A percentile compares a stretch with the other conserved stretches of the same genome.
phyloP scores from a whole-genome alignment of 148 eudicot species.

The Drosera capensis region DNA sequence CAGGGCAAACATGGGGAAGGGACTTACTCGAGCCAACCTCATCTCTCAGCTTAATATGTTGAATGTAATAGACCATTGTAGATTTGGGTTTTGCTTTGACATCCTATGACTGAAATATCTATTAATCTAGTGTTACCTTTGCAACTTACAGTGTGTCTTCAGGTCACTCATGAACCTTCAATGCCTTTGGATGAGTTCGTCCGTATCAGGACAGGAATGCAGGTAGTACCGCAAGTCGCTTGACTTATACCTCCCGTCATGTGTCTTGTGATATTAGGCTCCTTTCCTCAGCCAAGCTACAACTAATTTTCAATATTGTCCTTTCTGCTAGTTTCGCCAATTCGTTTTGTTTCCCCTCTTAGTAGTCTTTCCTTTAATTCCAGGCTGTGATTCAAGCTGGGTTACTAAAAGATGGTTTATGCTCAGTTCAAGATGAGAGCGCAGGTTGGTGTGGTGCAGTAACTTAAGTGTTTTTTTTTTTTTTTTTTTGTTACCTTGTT shows the following conservation, averaged over 20 bases:
- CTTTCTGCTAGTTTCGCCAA: too few relatives aligned
- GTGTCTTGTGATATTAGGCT: not conserved
- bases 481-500: too few relatives aligned
- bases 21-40: constrained; percentile 62
- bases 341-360: too few relatives aligned
- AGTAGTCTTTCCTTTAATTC: constrained; percentile 9
- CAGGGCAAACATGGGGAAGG: constrained; percentile 76
- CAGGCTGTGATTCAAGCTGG: constrained; percentile 77
- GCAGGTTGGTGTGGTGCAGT: constrained; percentile 82
- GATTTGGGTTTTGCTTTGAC: too few relatives aligned
- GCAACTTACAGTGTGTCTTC: too few relatives aligned
- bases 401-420: constrained; percentile 68
- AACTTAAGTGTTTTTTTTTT: too few relatives aligned
- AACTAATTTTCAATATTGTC: too few relatives aligned
- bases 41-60: constrained; percentile 33
- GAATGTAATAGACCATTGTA: constrained; percentile 30
- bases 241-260: not conserved
- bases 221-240: constrained; percentile 27
- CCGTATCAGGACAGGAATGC: constrained; percentile 72
- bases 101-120: too few relatives aligned
- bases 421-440: constrained; percentile 96
- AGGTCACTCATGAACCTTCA: constrained; percentile 77
- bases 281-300: too few relatives aligned
- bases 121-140: too few relatives aligned
- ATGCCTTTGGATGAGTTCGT: constrained; percentile 67